Evolutionary conservation across 805 yeast species (phyloP).

Genomic region (Debaryomyces prosopidis): DNA sequence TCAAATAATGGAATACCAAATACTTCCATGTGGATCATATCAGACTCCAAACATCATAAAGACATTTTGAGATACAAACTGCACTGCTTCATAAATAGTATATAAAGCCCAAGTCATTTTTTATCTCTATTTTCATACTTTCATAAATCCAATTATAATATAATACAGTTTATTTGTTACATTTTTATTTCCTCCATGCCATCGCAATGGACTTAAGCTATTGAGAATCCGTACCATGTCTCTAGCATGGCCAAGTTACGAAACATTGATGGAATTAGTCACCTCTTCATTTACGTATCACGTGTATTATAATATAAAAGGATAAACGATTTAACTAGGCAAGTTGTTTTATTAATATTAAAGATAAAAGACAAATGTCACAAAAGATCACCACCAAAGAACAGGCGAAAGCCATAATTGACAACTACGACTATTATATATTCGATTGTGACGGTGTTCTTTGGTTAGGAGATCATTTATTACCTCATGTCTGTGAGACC

Average conservation of each 20-base stretch:
- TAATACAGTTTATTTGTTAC: not conserved
- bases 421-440: slow-evolving; percentile 76
- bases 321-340: too few relatives aligned
- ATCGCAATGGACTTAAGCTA: too few relatives aligned
- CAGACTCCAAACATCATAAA: too few relatives aligned
- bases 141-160: not conserved
- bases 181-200: too few relatives aligned
- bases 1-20: too few relatives aligned
- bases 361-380: slow-evolving; percentile 35
- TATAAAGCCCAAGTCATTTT: not conserved
- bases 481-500: slow-evolving; percentile 81
- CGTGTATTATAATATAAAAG: too few relatives aligned
- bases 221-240: too few relatives aligned
- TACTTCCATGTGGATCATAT: too few relatives aligned
- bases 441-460: slow-evolving; percentile 98
- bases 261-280: too few relatives aligned
- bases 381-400: slow-evolving; percentile 47
- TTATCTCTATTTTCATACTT: not conserved
- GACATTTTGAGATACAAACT: not conserved
- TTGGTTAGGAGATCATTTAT: slow-evolving; percentile 83
- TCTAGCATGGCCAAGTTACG: too few relatives aligned
- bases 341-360: not conserved
- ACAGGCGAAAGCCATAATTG: slow-evolving; percentile 56
- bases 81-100: not conserved
- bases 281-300: too few relatives aligned